Percentiles rank a stretch among this genome's conserved stretches.
These are phyloP conservation scores for Ascomycota sp. DNA, from an alignment of 2,329 filamentous ascomycete species.

Conservation along the genomic window DNA sequence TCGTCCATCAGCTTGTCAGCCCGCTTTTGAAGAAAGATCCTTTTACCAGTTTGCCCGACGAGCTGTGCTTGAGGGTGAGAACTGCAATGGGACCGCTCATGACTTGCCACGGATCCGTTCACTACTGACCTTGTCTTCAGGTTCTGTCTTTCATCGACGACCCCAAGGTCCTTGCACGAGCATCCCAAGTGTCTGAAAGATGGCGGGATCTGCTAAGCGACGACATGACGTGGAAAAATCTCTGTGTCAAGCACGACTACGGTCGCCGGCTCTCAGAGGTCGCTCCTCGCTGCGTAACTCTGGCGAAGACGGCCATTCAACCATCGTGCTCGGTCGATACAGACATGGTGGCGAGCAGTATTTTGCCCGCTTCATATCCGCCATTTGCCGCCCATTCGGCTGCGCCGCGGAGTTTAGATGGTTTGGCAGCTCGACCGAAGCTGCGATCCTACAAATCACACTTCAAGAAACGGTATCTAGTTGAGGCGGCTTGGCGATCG, in stretches of 20 bases:
- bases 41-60: conserved; percentile 75
- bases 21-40: conserved; percentile 89
- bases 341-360: conserved; percentile 15
- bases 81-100: background rate
- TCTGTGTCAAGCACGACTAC: conserved; percentile 92
- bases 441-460: conserved; percentile 79
- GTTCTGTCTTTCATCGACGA: conserved; percentile 94
- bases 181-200: conserved; percentile 84
- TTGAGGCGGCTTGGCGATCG: conserved; percentile 88
- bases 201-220: conserved; percentile 89
- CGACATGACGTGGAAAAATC: conserved; percentile 93
- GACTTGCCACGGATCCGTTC: background rate
- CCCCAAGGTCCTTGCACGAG: conserved; percentile 74
- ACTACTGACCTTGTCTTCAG: conserved; percentile 18
- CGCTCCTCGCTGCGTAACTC: conserved; percentile 12
- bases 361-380: conserved; percentile 20
- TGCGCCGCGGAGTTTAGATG: conserved; percentile 33
- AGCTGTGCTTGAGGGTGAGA: conserved; percentile 69
- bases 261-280: conserved; percentile 34
- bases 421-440: conserved; percentile 28
- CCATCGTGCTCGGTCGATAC: conserved; percentile 13
- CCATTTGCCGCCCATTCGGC: conserved; percentile 14
- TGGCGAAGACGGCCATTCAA: conserved; percentile 10
- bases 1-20: conserved; percentile 88
- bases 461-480: conserved; percentile 92